These are phyloP conservation scores for Fagopyrum homotropicum DNA, from an alignment of 148 eudicot genomes.

Conservation along the genomic window DNA sequence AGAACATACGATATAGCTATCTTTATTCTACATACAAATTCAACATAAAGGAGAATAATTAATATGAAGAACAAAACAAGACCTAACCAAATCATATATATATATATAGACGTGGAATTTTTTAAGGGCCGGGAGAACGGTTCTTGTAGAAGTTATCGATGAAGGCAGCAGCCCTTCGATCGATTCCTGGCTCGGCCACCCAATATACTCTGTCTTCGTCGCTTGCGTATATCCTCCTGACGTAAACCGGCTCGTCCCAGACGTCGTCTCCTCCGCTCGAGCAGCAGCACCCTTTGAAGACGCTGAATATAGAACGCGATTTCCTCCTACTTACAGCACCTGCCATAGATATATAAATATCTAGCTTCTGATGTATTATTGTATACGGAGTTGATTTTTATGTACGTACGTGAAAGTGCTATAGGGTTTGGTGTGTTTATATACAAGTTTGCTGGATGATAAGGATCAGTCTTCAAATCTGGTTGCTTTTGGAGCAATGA, in stretches of 20 bases:
- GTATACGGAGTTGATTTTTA: neutral
- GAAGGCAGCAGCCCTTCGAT: neutral
- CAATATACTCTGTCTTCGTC: neutral
- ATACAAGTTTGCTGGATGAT: neutral
- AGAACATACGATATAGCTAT: no score
- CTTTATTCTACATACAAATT: no score
- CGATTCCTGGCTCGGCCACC: slow-evolving; percentile 8
- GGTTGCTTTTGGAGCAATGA: neutral
- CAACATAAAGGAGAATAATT: no score
- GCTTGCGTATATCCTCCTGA: neutral
- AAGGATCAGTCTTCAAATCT: neutral
- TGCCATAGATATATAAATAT: neutral
- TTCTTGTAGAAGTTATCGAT: slow-evolving; percentile 2
- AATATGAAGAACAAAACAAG: no score
- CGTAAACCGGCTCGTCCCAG: neutral
- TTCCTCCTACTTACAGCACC: neutral
- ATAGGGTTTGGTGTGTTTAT: neutral
- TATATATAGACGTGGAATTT: neutral
- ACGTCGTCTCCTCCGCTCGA: neutral
- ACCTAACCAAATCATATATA: neutral
- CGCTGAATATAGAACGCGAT: neutral
- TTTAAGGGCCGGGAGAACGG: neutral
- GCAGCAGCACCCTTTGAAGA: neutral
- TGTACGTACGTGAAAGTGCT: neutral
- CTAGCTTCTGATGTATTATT: no score